Percentiles rank a stretch among this genome's conserved stretches.
These are phyloP conservation scores for Cyamopsis tetragonoloba DNA, from an alignment of 306 rosid species.

Conservation along the genomic window DNA sequence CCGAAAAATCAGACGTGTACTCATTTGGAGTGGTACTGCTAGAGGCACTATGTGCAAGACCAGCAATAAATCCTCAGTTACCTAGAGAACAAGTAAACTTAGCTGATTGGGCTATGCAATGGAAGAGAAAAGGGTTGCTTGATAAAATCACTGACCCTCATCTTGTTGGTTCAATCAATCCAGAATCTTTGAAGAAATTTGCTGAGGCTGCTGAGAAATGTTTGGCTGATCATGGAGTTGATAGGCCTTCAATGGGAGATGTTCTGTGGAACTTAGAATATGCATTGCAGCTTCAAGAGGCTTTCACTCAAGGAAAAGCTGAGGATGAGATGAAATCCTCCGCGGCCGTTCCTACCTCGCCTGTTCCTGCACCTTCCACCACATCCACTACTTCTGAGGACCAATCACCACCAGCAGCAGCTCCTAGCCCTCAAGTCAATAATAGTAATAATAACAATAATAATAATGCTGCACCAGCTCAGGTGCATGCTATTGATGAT, in stretches of 20 bases:
- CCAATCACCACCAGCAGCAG: background rate
- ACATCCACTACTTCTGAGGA: slow-evolving; percentile 15
- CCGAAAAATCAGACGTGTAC: slow-evolving; percentile 62
- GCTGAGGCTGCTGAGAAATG: slow-evolving; percentile 71
- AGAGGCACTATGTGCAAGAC: slow-evolving; percentile 56
- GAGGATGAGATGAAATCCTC: slow-evolving; percentile 39
- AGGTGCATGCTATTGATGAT: slow-evolving; percentile 37
- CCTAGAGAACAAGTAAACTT: slow-evolving; percentile 61
- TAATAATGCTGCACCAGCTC: slow-evolving; percentile 17
- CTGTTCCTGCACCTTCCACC: background rate
- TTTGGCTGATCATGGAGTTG: slow-evolving; percentile 59
- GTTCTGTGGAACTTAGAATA: slow-evolving; percentile 63
- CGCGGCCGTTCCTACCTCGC: slow-evolving; percentile 9
- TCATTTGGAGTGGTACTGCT: slow-evolving; percentile 61
- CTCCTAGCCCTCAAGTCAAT: slow-evolving; percentile 1
- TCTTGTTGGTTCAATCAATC: slow-evolving; percentile 41
- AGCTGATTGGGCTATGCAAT: slow-evolving; percentile 66
- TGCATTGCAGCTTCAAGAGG: slow-evolving; percentile 65
- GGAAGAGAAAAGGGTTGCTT: slow-evolving; percentile 56
- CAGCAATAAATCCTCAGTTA: slow-evolving; percentile 49
- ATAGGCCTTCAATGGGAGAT: slow-evolving; percentile 71
- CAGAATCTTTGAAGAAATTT: slow-evolving; percentile 55
- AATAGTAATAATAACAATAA: too few relatives aligned
- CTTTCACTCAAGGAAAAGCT: slow-evolving; percentile 44
- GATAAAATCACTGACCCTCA: slow-evolving; percentile 57